These are phyloP conservation scores for Blastobotrys serpentis DNA, from an alignment of 1,139 yeast genomes.

Conservation along the genomic window DNA sequence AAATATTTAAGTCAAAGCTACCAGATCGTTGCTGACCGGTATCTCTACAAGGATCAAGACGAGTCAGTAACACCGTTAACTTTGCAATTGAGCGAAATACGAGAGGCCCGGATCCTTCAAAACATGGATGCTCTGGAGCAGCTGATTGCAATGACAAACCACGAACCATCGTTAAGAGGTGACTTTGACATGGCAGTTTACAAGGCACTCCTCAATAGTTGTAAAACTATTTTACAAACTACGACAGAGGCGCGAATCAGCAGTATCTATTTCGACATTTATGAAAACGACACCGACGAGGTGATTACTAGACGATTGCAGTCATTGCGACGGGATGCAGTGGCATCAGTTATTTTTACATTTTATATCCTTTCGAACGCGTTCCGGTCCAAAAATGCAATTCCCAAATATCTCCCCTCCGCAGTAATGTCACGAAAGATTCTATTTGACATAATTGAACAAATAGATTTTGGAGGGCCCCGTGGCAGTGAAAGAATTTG, in stretches of 20 bases:
- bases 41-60: constrained; percentile 47
- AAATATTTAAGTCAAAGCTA: constrained; percentile 48
- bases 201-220: constrained; percentile 38
- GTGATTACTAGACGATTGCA: constrained; percentile 42
- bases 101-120: constrained; percentile 50
- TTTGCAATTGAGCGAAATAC: constrained; percentile 44
- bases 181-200: constrained; percentile 31
- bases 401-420: constrained; percentile 49
- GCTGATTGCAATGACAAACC: constrained; percentile 40
- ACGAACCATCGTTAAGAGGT: constrained; percentile 40
- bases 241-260: constrained; percentile 50
- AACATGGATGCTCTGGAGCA: constrained; percentile 43
- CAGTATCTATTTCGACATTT: constrained; percentile 47
- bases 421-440: constrained; percentile 45
- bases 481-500: constrained; percentile 31
- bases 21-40: constrained; percentile 49
- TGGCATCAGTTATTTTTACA: constrained; percentile 46
- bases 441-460: constrained; percentile 43
- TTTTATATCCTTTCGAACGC: constrained; percentile 46
- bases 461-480: constrained; percentile 24
- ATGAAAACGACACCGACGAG: constrained; percentile 44
- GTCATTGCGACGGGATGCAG: constrained; percentile 48
- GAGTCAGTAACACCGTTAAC: constrained; percentile 49
- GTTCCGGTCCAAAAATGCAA: constrained; percentile 39
- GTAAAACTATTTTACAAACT: constrained; percentile 44